Evolutionary conservation across 1,139 yeast genomes (phyloP), one percentile per base, ranked within the genome.

Genomic region (Suhomyces yuchorum): DNA sequence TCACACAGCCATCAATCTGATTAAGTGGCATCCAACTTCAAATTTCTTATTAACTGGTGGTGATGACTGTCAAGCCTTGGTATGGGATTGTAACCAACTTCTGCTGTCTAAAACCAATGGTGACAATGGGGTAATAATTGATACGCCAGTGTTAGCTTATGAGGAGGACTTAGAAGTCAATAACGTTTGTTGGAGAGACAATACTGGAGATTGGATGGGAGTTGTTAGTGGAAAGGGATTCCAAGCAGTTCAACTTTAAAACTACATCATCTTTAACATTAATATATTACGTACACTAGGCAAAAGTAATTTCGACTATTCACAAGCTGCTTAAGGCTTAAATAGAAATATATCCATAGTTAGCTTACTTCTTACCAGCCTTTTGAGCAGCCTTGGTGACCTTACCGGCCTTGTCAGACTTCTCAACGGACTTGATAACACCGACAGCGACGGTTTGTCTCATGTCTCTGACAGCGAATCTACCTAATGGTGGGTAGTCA

Each of bases 401-500:
- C 93, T 93, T 93, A 83, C 96, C 96, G 70, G 90, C 89, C 80
- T 82, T 84, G 81, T 86, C 95, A 62, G 95, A 73, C 89, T 93
- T 93, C 74, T 84, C 97, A 70, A 93, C 98, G 66, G 95, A 80
- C 89, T 92, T 92, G 93, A 92, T 90, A 75, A 92, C 97, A 90
- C 97, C 98, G 76, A 92, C 97, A 74, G 97, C 97, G 70, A 92
- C 98, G 66, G 97, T 91, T 81, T 90, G 97, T 87, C 97, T 89
- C 97, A 91, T 91, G 81, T 91, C 97, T 87, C 97, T 93, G 84
- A 91, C 97, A 73, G 97, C 97, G 84, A 91, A 91, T 85, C 97
- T 90, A 77, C 97, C 97, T 75, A 90, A 87, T 75, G 97, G 97
- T 80, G 97, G 96, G 92, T 88, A 90, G 78, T 88, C 93, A 71